These are phyloP conservation scores for Pythium monospermum DNA, from an alignment of 352 stramenopile genomes.

Conservation along the genomic window DNA sequence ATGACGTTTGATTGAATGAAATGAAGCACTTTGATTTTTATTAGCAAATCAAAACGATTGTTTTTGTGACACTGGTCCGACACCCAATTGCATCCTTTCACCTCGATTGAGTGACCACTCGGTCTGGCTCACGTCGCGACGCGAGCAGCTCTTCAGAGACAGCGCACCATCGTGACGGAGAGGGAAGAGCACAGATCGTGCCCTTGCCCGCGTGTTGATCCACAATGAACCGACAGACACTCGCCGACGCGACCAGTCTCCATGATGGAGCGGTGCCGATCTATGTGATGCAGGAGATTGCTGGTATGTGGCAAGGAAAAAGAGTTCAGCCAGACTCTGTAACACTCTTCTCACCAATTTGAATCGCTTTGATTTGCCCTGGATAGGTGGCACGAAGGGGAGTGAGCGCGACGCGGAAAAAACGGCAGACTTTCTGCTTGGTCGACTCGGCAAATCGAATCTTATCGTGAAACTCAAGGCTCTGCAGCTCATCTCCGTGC, in stretches of 20 bases:
- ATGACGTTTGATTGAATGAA: constrained; percentile 17
- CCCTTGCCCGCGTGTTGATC: neutral
- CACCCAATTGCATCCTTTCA: too few species aligned
- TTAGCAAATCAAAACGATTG: neutral
- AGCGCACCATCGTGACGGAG: constrained; percentile 13
- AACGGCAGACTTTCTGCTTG: constrained; percentile 71
- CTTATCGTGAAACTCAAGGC: constrained; percentile 84
- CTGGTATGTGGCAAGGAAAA: constrained; percentile 35
- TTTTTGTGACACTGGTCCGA: too few species aligned
- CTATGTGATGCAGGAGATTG: constrained; percentile 85
- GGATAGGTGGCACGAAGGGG: constrained; percentile 57
- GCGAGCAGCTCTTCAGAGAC: constrained; percentile 17
- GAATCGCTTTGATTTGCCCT: constrained; percentile 4
- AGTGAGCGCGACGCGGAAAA: constrained; percentile 72
- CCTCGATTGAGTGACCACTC: too few species aligned
- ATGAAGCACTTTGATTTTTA: too few species aligned
- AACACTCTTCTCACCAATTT: constrained; percentile 1
- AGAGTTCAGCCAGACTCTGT: neutral
- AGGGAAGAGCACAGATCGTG: neutral
- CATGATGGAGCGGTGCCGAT: constrained; percentile 76
- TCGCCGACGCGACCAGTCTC: constrained; percentile 79
- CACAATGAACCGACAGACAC: constrained; percentile 72
- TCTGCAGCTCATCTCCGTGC: constrained; percentile 78
- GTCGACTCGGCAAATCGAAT: constrained; percentile 74
- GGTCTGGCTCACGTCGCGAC: too few species aligned